Conservation (phyloP, 2,329 filamentous ascomycete species). For the Pseudopithomyces chartarum region DNA sequence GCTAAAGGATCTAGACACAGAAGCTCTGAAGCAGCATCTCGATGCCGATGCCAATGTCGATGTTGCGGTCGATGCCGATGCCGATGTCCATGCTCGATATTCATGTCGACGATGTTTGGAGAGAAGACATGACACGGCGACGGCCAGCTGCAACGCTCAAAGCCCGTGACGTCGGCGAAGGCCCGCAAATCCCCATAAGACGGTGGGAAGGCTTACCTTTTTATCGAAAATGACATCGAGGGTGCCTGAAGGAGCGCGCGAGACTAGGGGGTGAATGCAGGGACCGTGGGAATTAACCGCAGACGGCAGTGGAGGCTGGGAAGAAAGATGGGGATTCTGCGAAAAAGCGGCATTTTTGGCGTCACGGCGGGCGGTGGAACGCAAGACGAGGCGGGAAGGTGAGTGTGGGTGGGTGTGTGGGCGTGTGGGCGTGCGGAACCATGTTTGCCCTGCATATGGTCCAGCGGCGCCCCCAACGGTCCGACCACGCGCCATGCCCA, state of each 20-base stretch:
- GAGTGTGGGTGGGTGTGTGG: not conserved
- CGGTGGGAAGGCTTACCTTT: not conserved
- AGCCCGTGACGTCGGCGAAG: not conserved
- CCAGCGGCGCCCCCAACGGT: conserved; percentile 5
- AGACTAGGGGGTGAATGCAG: not conserved
- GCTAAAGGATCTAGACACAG: not conserved
- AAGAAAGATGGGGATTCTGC: not conserved
- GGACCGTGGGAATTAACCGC: not conserved
- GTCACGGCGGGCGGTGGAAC: conserved; percentile 8
- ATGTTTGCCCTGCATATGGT: conserved; percentile 12
- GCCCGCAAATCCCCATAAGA: not conserved
- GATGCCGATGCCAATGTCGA: not conserved
- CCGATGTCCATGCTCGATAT: not conserved
- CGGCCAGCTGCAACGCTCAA: not conserved
- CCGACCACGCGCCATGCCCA: not conserved
- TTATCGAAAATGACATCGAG: not conserved
- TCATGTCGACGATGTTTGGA: not conserved
- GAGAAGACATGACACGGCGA: not conserved
- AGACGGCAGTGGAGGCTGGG: not conserved
- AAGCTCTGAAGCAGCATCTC: not conserved
- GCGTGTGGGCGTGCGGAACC: not conserved
- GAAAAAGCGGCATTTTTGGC: not conserved
- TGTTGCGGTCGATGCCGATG: too few relatives aligned
- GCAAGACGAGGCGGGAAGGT: not conserved
- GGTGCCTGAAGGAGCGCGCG: not conserved